Conservation (phyloP, 495 filamentous ascomycete genomes). For the Thermothielavioides terrestris region DNA sequence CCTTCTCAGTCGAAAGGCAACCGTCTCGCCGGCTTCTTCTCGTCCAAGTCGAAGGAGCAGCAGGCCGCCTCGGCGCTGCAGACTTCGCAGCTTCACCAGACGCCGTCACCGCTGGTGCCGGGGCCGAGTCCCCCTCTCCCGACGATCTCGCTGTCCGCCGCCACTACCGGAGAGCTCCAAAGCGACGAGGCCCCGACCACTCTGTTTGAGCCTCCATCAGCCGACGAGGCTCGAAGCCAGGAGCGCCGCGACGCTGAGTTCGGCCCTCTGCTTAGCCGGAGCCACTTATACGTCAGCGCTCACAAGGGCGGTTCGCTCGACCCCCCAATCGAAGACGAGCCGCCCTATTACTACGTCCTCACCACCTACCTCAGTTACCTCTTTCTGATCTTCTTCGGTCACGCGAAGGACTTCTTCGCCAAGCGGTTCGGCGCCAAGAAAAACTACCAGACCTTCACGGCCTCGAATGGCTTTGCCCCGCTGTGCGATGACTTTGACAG, state of each 20-base stretch:
- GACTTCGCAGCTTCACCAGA: slow-evolving; percentile 49
- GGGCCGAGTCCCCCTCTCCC: slow-evolving; percentile 72
- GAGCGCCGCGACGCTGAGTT: slow-evolving; percentile 84
- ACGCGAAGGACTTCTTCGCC: slow-evolving; percentile 94
- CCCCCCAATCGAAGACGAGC: slow-evolving; percentile 85
- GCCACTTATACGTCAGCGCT: slow-evolving; percentile 73
- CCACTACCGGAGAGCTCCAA: slow-evolving; percentile 63
- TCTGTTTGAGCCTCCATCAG: slow-evolving; percentile 85
- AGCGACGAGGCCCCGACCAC: slow-evolving; percentile 68
- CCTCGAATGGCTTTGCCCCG: slow-evolving; percentile 84
- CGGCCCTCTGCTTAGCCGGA: slow-evolving; percentile 69
- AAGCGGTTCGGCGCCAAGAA: slow-evolving; percentile 79
- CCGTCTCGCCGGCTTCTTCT: slow-evolving; percentile 53
- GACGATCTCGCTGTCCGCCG: slow-evolving; percentile 85
- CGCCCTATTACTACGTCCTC: slow-evolving; percentile 90
- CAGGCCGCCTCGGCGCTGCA: slow-evolving; percentile 36
- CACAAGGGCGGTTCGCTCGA: slow-evolving; percentile 70
- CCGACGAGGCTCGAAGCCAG: slow-evolving; percentile 66
- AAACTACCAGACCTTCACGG: slow-evolving; percentile 74
- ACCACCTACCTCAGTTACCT: slow-evolving; percentile 97
- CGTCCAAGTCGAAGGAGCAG: slow-evolving; percentile 59
- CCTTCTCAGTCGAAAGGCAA: slow-evolving; percentile 51
- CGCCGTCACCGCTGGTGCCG: slow-evolving; percentile 55
- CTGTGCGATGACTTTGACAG: slow-evolving; percentile 98
- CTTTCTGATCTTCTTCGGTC: slow-evolving; percentile 89